phyloP scores from a whole-genome alignment of 768 basidiomycete species.

The Lactarius deliciosus region DNA sequence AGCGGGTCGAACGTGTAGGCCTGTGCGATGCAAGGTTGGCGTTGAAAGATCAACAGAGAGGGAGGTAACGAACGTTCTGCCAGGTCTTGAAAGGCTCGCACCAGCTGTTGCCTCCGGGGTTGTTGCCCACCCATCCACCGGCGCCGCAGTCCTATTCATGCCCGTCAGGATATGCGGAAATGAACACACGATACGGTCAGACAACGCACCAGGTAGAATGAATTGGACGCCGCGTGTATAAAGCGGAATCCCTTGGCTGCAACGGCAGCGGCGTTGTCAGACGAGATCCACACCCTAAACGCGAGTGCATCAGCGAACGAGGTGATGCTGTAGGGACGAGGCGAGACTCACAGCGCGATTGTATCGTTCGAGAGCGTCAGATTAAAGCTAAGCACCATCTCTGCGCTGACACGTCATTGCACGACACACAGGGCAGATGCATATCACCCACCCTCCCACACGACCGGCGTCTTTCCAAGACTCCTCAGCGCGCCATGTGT shows the following conservation, averaged over 20 bases:
- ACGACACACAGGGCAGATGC: not conserved
- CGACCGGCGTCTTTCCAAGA: slow-evolving; percentile 65
- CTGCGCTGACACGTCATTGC: not conserved
- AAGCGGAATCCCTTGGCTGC: slow-evolving; percentile 59
- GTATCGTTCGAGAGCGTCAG: slow-evolving; percentile 13
- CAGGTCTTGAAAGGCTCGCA: slow-evolving; percentile 81
- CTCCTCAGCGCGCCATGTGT: slow-evolving; percentile 56
- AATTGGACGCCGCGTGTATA: slow-evolving; percentile 70
- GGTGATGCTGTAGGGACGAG: not conserved
- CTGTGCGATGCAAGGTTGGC: slow-evolving; percentile 20
- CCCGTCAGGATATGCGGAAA: not conserved
- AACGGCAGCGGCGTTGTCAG: slow-evolving; percentile 56
- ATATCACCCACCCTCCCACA: slow-evolving; percentile 65
- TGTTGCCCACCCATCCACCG: slow-evolving; percentile 66
- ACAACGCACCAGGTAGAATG: slow-evolving; percentile 64
- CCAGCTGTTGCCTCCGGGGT: slow-evolving; percentile 54
- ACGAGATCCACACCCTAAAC: slow-evolving; percentile 72
- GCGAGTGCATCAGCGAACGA: not conserved
- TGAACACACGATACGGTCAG: not conserved
- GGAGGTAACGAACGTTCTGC: slow-evolving; percentile 51
- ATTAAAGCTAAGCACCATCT: slow-evolving; percentile 5
- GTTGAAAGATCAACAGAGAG: not conserved
- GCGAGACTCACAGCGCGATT: slow-evolving; percentile 13
- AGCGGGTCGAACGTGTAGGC: slow-evolving; percentile 73
- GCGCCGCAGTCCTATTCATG: slow-evolving; percentile 58